A percentile compares a stretch with the other conserved stretches of the same genome.
phyloP scores from a whole-genome alignment of 805 yeast species.

The Helenozyma rhizophorensis region DNA sequence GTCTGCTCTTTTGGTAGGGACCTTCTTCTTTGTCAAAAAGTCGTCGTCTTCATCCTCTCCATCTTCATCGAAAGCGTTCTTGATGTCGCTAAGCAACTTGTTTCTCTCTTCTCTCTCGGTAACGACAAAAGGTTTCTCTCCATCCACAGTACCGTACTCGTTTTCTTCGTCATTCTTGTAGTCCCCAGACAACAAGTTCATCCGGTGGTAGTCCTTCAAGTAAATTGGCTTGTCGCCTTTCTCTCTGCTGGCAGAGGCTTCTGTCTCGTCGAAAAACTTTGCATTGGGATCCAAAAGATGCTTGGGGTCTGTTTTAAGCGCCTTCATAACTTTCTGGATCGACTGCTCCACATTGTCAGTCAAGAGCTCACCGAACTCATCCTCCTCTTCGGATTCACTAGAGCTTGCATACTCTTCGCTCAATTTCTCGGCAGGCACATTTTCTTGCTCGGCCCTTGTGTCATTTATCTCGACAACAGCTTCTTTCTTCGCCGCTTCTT shows the following conservation, averaged over 20 bases:
- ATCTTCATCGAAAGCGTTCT: constrained; percentile 50
- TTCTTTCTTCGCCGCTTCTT: constrained; percentile 31
- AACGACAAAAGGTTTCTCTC: constrained; percentile 66
- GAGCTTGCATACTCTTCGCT: constrained; percentile 25
- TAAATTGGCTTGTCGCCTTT: constrained; percentile 62
- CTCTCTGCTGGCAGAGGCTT: constrained; percentile 20
- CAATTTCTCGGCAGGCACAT: constrained; percentile 21
- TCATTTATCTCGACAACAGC: constrained; percentile 1
- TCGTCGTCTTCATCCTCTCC: constrained; percentile 43
- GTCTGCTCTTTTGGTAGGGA: constrained; percentile 19
- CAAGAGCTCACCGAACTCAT: constrained; percentile 82
- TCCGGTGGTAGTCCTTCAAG: constrained; percentile 89
- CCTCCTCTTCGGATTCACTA: constrained; percentile 64
- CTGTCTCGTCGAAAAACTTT: constrained; percentile 70
- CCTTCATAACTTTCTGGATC: constrained; percentile 62
- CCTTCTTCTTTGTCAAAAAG: constrained; percentile 56
- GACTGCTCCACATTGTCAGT: constrained; percentile 85
- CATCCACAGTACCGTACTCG: constrained; percentile 42
- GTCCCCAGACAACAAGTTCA: constrained; percentile 68
- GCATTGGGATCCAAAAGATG: constrained; percentile 61
- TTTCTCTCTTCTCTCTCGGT: constrained; percentile 72
- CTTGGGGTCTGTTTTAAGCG: constrained; percentile 67
- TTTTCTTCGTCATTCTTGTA: constrained; percentile 48
- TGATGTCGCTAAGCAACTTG: constrained; percentile 72
- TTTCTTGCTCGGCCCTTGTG: constrained; percentile 15